Evolutionary conservation across 306 rosid species (phyloP).

Genomic region (Fragaria ananassa): DNA sequence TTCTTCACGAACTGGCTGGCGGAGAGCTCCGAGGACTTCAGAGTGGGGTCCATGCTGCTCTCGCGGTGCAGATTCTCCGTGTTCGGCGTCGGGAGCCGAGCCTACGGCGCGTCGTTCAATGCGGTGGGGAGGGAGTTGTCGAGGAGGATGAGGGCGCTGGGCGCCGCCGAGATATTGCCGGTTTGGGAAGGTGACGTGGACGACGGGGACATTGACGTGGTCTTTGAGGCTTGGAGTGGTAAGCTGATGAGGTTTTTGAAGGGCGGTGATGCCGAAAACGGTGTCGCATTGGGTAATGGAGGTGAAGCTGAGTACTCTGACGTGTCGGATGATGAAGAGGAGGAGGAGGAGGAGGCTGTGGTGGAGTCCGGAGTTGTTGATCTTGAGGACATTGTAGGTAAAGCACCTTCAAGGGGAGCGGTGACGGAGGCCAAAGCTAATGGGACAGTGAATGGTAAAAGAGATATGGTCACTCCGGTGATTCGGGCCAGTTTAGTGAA

Average conservation of each 20-base stretch:
- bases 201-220: conserved; percentile 54
- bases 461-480: conserved; percentile 89
- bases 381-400: conserved; percentile 96
- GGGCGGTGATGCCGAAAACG: conserved; percentile 41
- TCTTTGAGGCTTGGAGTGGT: conserved; percentile 67
- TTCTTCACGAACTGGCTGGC: conserved; percentile 85
- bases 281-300: conserved; percentile 25
- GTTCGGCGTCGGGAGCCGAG: conserved; percentile 85
- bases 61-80: conserved; percentile 57
- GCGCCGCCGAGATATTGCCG: conserved; percentile 69
- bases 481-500: conserved; percentile 84
- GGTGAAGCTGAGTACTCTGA: conserved; percentile 40
- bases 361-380: conserved; percentile 51
- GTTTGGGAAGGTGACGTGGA: conserved; percentile 74
- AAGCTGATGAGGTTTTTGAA: conserved; percentile 50
- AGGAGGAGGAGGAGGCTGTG: conserved; percentile 30
- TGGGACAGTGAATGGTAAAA: conserved; percentile 62
- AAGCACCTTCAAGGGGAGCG: conserved; percentile 65
- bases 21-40: conserved; percentile 72
- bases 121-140: conserved; percentile 61
- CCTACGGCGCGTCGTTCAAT: conserved; percentile 60
- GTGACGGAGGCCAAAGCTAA: conserved; percentile 44
- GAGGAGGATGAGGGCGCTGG: conserved; percentile 59
- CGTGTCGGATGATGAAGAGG: conserved; percentile 50
- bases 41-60: conserved; percentile 79